Evolutionary conservation across 2,329 filamentous ascomycete species (phyloP).

Genomic region (Penicillium italicum): DNA sequence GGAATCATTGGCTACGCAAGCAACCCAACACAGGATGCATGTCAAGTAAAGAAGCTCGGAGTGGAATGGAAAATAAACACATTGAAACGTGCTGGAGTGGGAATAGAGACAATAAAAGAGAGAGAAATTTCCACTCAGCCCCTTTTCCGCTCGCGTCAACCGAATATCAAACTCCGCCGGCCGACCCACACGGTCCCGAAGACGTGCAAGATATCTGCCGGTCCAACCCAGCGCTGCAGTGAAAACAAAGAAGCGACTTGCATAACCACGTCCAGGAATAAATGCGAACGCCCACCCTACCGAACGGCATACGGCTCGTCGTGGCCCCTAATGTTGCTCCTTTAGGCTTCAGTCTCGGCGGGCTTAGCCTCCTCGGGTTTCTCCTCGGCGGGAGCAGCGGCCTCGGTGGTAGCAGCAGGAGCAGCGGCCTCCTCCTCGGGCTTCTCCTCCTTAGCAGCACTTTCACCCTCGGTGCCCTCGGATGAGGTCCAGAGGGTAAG

Average conservation of each 20-base stretch:
- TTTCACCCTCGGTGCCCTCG: conserved; percentile 70
- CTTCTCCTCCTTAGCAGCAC: conserved; percentile 60
- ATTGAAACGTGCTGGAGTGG: conserved; percentile 41
- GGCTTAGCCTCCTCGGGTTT: conserved; percentile 41
- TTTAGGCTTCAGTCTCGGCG: conserved; percentile 36
- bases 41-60: conserved; percentile 3
- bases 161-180: conserved; percentile 45
- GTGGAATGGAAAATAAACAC: conserved; percentile 33
- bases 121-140: conserved; percentile 42
- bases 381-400: conserved; percentile 43
- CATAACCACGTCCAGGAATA: conserved; percentile 35
- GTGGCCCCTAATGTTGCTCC: conserved; percentile 10
- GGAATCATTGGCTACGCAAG: conserved; percentile 14
- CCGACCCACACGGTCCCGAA: conserved; percentile 38
- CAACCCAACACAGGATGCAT: conserved; percentile 7
- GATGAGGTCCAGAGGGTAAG: conserved; percentile 97
- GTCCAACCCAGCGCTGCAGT: conserved; percentile 36
- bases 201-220: conserved; percentile 35
- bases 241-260: conserved; percentile 35
- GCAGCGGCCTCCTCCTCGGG: conserved; percentile 45
- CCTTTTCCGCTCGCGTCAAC: conserved; percentile 38
- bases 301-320: conserved; percentile 27
- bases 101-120: conserved; percentile 42
- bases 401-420: conserved; percentile 4
- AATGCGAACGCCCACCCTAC: conserved; percentile 34